Percentiles rank a stretch among this genome's conserved stretches.
phyloP scores from a whole-genome alignment of 768 basidiomycete species.

The Pholiota microspora region DNA sequence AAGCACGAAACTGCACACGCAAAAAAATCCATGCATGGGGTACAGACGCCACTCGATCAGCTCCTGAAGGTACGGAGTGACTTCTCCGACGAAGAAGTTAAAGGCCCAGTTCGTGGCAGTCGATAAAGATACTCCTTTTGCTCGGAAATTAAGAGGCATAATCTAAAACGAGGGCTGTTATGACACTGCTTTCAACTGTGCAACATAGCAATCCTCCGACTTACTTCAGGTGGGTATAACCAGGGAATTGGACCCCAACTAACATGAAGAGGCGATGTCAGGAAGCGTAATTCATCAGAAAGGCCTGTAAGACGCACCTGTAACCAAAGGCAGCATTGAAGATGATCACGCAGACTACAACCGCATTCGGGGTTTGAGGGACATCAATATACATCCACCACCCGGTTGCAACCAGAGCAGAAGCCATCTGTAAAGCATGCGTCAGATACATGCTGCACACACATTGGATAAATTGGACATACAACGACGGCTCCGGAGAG shows the following conservation, averaged over 20 bases:
- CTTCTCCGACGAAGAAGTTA: constrained; percentile 87
- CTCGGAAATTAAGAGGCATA: constrained; percentile 84
- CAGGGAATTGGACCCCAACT: constrained; percentile 90
- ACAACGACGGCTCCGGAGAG: constrained; percentile 83
- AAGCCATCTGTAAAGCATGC: constrained; percentile 61
- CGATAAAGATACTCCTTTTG: constrained; percentile 93
- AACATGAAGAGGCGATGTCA: neutral
- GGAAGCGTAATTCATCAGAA: neutral
- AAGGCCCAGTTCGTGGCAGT: constrained; percentile 90
- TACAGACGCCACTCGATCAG: constrained; percentile 88
- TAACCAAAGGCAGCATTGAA: constrained; percentile 96
- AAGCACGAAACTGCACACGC: constrained; percentile 80
- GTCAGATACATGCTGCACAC: neutral
- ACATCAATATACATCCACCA: constrained; percentile 95
- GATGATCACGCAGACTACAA: constrained; percentile 85
- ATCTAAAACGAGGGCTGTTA: constrained; percentile 46
- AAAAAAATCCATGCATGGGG: constrained; percentile 95
- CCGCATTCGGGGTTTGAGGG: constrained; percentile 79
- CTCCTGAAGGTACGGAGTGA: constrained; percentile 86
- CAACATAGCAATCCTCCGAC: constrained; percentile 8
- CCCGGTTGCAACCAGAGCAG: constrained; percentile 76
- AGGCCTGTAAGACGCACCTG: constrained; percentile 39
- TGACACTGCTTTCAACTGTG: neutral
- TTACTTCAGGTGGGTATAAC: constrained; percentile 84
- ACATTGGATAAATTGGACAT: constrained; percentile 22